Evolutionary conservation across 2,329 filamentous ascomycete species (phyloP), one percentile per base, ranked within the genome.

Genomic region (Eutypa lata): DNA sequence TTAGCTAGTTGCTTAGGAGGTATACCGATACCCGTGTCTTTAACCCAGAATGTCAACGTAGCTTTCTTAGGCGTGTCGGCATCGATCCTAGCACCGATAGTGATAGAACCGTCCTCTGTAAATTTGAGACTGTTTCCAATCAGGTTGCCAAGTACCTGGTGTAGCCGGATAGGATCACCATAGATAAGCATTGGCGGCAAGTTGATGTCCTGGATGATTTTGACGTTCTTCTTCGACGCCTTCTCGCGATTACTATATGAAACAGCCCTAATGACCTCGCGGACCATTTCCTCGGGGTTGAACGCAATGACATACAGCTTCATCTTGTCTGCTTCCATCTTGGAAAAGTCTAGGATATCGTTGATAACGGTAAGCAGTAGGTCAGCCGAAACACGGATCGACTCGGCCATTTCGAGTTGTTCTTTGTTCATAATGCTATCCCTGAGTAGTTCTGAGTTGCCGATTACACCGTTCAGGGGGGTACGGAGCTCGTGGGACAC

Each of bases 71-170:
- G 77, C 10, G 84, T 86, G 65, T 96, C 89, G 7, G 78, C 76
- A 45, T 91, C 86, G 19, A 91, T 81, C 22, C 81, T 81, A 4
- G 91, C 90, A 46, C 86, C 86, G 49, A 97, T 90, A 0, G 90
- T 95, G 53, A 97, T 89, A 0, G 88, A 89, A 1, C 92, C 92
- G 53, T 87, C 82, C 53, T 92, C 89, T 0, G 92, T 97, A 67
- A 97, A 97, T 67, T 97, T 97, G 70, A 96, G 87, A 65, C 89
- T 93, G 74, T 97, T 97, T 57, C 89, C 89, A 43, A 97, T 88
- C 24, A 97, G 80, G 64, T 97, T 97, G 60, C 90, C 89, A 3
- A 87, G 73, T 1, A 87, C 84, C 66, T 88, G 84, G 57, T 87
- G 84, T 19, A 88, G 74, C 31, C 84, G 80, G 53, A 87, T 85